A percentile compares a stretch with the other conserved stretches of the same genome.
Conservation (phyloP, 2,329 filamentous ascomycete species). For the Talaromyces atroroseus region DNA sequence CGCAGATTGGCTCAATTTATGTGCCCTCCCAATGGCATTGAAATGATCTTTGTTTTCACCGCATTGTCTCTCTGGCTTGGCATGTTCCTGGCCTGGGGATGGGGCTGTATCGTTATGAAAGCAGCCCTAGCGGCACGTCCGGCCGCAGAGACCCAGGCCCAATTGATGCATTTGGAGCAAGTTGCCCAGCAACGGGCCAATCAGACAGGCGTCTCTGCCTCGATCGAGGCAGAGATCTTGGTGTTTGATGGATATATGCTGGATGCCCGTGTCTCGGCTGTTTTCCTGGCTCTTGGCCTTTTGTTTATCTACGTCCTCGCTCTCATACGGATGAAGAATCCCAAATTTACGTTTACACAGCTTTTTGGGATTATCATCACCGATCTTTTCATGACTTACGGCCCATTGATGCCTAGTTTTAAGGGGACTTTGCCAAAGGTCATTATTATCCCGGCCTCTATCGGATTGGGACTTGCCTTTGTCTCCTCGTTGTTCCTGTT, state of each 20-base stretch:
- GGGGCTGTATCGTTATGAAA: conserved; percentile 48
- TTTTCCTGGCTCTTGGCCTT: conserved; percentile 35
- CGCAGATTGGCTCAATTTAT: conserved; percentile 39
- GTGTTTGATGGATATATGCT: conserved; percentile 45
- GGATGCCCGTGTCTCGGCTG: conserved; percentile 41
- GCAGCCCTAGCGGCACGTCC: conserved; percentile 43
- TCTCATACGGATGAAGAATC: conserved; percentile 38
- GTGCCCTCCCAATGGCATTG: conserved; percentile 42
- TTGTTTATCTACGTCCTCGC: conserved; percentile 43
- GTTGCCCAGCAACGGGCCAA: conserved; percentile 28
- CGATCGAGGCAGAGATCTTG: conserved; percentile 31
- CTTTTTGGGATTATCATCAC: conserved; percentile 46
- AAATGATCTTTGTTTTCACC: conserved; percentile 43
- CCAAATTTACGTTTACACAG: conserved; percentile 42
- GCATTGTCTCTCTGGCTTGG: conserved; percentile 40
- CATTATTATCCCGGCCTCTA: conserved; percentile 43
- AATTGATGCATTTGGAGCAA: conserved; percentile 31
- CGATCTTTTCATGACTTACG: conserved; percentile 43
- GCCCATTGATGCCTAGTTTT: conserved; percentile 40
- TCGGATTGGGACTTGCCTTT: conserved; percentile 43
- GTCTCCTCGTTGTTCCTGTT: conserved; percentile 45
- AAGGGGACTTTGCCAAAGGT: conserved; percentile 33
- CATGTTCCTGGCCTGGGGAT: conserved; percentile 44
- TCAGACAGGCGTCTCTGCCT: conserved; percentile 23
- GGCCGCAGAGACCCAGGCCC: conserved; percentile 32